Percentiles rank a stretch among this genome's conserved stretches.
These are phyloP conservation scores for Sugiyamaella paludigena DNA, from an alignment of 1,139 yeast species.

Conservation along the genomic window DNA sequence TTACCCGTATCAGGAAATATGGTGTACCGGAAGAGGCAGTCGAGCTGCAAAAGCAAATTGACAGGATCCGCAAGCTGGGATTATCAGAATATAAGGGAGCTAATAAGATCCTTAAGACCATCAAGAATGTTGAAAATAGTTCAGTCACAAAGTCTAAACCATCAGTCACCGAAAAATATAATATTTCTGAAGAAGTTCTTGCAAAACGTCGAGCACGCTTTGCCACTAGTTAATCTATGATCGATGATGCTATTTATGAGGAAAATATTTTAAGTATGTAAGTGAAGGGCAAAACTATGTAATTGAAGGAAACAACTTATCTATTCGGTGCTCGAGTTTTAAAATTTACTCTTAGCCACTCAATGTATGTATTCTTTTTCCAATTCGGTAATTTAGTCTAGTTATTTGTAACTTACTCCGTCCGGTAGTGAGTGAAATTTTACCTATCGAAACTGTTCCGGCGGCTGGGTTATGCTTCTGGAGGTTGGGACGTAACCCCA, in stretches of 20 bases:
- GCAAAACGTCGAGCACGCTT: slow-evolving; percentile 8
- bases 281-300: no score
- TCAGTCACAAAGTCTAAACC: slow-evolving; percentile 1
- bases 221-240: slow-evolving; percentile 1
- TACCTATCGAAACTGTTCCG: no score
- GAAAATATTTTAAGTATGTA: no score
- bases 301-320: no score
- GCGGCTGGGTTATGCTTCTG: not conserved
- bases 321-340: no score
- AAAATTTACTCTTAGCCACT: no score
- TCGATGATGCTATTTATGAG: no score
- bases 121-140: not conserved
- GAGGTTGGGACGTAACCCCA: not conserved
- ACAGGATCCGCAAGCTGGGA: slow-evolving; percentile 81
- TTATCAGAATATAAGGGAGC: slow-evolving; percentile 44
- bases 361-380: no score
- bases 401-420: no score
- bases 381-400: no score
- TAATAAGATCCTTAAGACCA: slow-evolving; percentile 3
- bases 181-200: slow-evolving; percentile 9
- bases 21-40: slow-evolving; percentile 55
- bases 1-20: slow-evolving; percentile 73
- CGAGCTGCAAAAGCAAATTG: slow-evolving; percentile 47
- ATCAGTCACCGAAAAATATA: slow-evolving; percentile 1
- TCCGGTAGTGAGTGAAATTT: no score